A percentile compares a stretch with the other conserved stretches of the same genome.
These are phyloP conservation scores for Leersia perrieri DNA, from an alignment of 176 grass and related monocot species.

Conservation along the genomic window DNA sequence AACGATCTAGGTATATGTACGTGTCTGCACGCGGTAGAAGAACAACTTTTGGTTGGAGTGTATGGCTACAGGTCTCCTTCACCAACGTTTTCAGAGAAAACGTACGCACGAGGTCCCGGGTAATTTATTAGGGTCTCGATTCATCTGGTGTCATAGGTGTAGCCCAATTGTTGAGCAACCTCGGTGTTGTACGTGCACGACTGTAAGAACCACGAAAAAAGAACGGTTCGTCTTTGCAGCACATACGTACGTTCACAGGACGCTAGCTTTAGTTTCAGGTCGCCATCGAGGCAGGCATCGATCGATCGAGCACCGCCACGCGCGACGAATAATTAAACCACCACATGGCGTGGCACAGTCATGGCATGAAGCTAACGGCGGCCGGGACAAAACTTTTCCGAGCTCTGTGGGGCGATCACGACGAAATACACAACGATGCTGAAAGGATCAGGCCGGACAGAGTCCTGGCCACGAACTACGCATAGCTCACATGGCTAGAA, in stretches of 20 bases:
- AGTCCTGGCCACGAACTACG: background rate
- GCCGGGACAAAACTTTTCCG: background rate
- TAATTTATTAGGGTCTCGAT: background rate
- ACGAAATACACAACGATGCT: constrained; percentile 18
- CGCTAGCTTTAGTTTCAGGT: background rate
- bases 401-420: constrained; percentile 33
- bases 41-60: too few species aligned
- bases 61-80: background rate
- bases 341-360: background rate
- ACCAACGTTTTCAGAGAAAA: background rate
- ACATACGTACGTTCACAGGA: too few species aligned
- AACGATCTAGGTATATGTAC: background rate
- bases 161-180: background rate
- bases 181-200: background rate
- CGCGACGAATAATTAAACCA: background rate
- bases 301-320: background rate
- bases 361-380: background rate
- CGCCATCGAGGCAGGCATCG: too few species aligned
- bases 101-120: background rate
- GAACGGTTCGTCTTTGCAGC: too few species aligned
- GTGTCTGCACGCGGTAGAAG: background rate
- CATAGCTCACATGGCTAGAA: background rate
- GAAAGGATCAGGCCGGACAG: background rate
- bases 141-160: background rate
- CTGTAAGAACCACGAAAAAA: too few species aligned